Base-by-base conservation (phyloP, 768 basidiomycete species). In the Serendipita vermifera region DNA sequence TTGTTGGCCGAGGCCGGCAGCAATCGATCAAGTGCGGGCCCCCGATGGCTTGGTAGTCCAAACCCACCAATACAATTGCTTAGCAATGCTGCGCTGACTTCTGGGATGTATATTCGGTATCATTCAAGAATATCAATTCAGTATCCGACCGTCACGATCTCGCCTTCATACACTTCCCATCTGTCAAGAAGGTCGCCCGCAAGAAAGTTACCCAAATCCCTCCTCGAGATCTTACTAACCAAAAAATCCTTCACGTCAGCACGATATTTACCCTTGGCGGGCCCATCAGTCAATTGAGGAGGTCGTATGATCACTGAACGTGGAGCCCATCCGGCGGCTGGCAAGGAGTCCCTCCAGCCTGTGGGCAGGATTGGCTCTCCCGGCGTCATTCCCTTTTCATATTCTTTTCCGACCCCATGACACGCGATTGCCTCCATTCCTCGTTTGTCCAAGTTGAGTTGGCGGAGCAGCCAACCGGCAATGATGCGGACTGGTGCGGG, bases 61-160 rank as follows among this genome's bases (percentile, higher is more conserved):
- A n/a, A n/a, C n/a, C n/a, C n/a, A n/a, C n/a, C n/a, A n/a, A n/a
- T n/a, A n/a, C n/a, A n/a, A n/a, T n/a, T n/a, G n/a, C n/a, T n/a
- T n/a, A n/a, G n/a, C n/a, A n/a, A n/a, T n/a, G n/a, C n/a, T n/a
- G n/a, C n/a, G n/a, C n/a, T n/a, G n/a, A n/a, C n/a, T n/a, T n/a
- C n/a, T n/a, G n/a, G n/a, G n/a, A n/a, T n/a, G n/a, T n/a, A n/a
- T n/a, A n/a, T n/a, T n/a, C n/a, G n/a, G n/a, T n/a, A n/a, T n/a
- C n/a, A n/a, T n/a, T n/a, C n/a, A n/a, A n/a, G n/a, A n/a, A n/a
- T n/a, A n/a, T n/a, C n/a, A n/a, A n/a, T n/a, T n/a, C n/a, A n/a
- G n/a, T n/a, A 51, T n/a, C 46, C 46, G 29, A 51, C n/a, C 7
- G 46, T n/a, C 24, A 51, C 46, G n/a, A 51, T n/a, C 9, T 51